Base-by-base conservation (phyloP, 345 rosid genomes). In the Eucalyptus cloeziana region DNA sequence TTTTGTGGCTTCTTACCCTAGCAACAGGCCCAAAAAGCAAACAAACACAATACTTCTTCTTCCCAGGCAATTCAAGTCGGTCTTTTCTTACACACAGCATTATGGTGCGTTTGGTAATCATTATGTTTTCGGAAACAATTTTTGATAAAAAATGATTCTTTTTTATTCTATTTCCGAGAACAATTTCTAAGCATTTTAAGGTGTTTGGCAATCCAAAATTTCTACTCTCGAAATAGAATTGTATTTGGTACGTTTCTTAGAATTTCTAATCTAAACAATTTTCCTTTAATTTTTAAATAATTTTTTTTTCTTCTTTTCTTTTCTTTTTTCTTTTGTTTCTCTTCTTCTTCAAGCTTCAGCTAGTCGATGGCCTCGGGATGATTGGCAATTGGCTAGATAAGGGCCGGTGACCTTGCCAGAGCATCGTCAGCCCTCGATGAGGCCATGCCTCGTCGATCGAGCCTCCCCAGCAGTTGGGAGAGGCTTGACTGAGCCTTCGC, bases 341-440 rank as follows among this genome's bases (percentile, higher is more conserved):
- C 8, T 7, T 17, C 56, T 51, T 51, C 9, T 51, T 51, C 0
- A 17, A 51, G 56, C 2, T 51, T 51, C 0, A 7, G 1, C 2
- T 19, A 0, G 58, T 52, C 1, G 1, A 52, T 52, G 58, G 24
- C 58, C 24, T 52, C 0, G 0, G 0, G 4, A 52, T 52, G 58
- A 19, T 10, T 0, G 0, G 24, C 58, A 52, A 52, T 4, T 0
- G 0, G 1, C 58, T 2, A 19, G 0, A 52, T 7, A 1, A 52
- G 58, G 10, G 58, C 10, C 0, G 0, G 24, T 3, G 8, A 52
- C 10, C 58, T 52, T 1, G 0, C 8, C 0, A 1, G 4, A 52
- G 24, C 0, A 0, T 52, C 2, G 1, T 0, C 0, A 0, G 8
- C 58, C 24, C 24, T 7, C 1, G 10, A 52, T 0, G 0, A 52